Evolutionary conservation across 345 rosid genomes (phyloP).

Genomic region (Linum trigynum): DNA sequence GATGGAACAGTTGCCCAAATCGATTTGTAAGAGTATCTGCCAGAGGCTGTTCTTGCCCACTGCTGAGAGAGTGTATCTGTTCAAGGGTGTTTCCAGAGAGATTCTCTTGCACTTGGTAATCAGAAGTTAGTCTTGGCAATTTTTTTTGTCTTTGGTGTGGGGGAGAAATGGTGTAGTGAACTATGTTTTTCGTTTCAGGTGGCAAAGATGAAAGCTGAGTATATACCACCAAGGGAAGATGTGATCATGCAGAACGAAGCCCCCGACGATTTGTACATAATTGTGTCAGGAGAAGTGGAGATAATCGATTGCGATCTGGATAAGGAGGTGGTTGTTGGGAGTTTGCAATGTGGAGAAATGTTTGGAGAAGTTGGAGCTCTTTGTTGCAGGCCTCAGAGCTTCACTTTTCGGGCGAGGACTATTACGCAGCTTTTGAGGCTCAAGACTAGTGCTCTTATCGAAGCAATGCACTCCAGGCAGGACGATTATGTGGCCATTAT

Average conservation of each 20-base stretch:
- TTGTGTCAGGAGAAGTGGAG: slow-evolving; percentile 78
- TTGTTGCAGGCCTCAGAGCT: slow-evolving; percentile 60
- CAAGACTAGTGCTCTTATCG: slow-evolving; percentile 51
- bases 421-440: slow-evolving; percentile 72
- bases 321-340: slow-evolving; percentile 47
- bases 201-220: slow-evolving; percentile 80
- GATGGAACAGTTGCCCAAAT: slow-evolving; percentile 81
- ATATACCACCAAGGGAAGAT: slow-evolving; percentile 87
- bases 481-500: slow-evolving; percentile 57
- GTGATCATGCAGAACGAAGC: slow-evolving; percentile 74
- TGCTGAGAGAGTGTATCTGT: slow-evolving; percentile 65
- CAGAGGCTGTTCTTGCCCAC: slow-evolving; percentile 75
- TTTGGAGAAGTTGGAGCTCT: slow-evolving; percentile 89
- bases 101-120: slow-evolving; percentile 52
- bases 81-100: slow-evolving; percentile 56
- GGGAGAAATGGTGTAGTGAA: background rate
- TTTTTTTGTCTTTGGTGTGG: background rate
- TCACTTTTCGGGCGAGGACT: slow-evolving; percentile 61
- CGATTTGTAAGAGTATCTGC: slow-evolving; percentile 77
- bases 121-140: background rate
- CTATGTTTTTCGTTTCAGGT: slow-evolving; percentile 27
- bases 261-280: slow-evolving; percentile 75
- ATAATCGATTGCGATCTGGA: slow-evolving; percentile 51
- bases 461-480: slow-evolving; percentile 58
- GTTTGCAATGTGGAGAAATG: slow-evolving; percentile 51